Evolutionary conservation across 148 eudicot genomes (phyloP).

Genomic region (Cornus kousa): DNA sequence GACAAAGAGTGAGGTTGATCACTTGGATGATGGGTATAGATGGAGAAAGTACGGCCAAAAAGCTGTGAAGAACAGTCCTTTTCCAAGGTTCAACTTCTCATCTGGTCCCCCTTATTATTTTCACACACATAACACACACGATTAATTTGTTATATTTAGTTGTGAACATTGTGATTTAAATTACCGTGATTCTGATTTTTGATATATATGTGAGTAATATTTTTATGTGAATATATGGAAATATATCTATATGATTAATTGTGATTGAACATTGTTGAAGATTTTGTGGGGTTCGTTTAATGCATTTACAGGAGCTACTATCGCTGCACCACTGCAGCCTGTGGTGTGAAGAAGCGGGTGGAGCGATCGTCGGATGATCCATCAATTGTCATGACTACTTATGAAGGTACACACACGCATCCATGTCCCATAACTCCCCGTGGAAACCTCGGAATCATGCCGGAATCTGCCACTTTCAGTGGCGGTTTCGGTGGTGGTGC

Average conservation of each 20-base stretch:
- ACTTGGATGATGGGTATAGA: slow-evolving; percentile 90
- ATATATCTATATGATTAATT: no score
- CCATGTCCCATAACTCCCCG: slow-evolving; percentile 55
- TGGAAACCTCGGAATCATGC: slow-evolving; percentile 41
- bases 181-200: background rate
- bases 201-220: no score
- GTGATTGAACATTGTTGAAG: no score
- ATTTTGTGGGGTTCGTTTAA: background rate
- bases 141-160: background rate
- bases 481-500: slow-evolving; percentile 1
- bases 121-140: background rate
- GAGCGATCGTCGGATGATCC: slow-evolving; percentile 75
- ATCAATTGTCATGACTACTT: slow-evolving; percentile 71
- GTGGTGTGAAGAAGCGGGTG: slow-evolving; percentile 88
- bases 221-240: no score
- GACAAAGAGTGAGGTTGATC: slow-evolving; percentile 88
- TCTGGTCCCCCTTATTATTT: slow-evolving; percentile 1
- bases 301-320: slow-evolving; percentile 70
- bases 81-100: slow-evolving; percentile 57
- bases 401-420: slow-evolving; percentile 86
- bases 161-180: background rate
- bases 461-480: slow-evolving; percentile 17
- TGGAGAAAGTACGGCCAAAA: slow-evolving; percentile 99
- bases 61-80: slow-evolving; percentile 91
- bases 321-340: slow-evolving; percentile 78